A percentile compares a stretch with the other conserved stretches of the same genome.
Evolutionary conservation across 2,329 filamentous ascomycete genomes (phyloP).

Genomic region (Remersonia thermophila): DNA sequence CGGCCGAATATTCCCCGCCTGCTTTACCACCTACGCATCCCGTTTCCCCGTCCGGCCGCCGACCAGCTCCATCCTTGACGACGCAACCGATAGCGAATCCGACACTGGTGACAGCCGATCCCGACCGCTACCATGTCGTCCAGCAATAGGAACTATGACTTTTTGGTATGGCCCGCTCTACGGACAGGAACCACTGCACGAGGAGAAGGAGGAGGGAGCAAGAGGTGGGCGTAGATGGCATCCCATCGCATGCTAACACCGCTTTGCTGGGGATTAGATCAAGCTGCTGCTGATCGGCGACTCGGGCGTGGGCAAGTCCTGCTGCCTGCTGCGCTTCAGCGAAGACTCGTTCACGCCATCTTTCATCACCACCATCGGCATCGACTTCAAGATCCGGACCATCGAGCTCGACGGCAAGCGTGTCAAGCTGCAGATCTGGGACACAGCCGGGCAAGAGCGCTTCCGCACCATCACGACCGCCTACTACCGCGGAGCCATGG

Average conservation of each 20-base stretch:
- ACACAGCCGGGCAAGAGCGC: slow-evolving; percentile 94
- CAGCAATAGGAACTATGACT: slow-evolving; percentile 97
- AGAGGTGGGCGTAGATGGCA: too few species aligned
- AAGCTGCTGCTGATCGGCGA: slow-evolving; percentile 94
- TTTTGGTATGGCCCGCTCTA: slow-evolving; percentile 52
- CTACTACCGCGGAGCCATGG: slow-evolving; percentile 98
- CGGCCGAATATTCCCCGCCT: too few species aligned
- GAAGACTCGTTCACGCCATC: slow-evolving; percentile 96
- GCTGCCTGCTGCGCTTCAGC: slow-evolving; percentile 90
- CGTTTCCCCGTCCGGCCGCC: neutral
- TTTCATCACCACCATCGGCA: slow-evolving; percentile 98
- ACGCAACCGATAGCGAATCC: slow-evolving; percentile 1
- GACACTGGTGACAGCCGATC: slow-evolving; percentile 1
- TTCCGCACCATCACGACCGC: slow-evolving; percentile 98
- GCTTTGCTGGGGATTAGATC: slow-evolving; percentile 46
- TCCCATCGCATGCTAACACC: neutral
- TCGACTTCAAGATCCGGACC: slow-evolving; percentile 99
- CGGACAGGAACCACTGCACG: too few species aligned
- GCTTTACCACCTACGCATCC: neutral
- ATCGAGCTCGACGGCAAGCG: slow-evolving; percentile 98
- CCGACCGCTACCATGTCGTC: slow-evolving; percentile 66
- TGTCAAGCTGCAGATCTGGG: slow-evolving; percentile 99
- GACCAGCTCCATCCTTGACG: neutral
- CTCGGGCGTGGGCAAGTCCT: slow-evolving; percentile 93
- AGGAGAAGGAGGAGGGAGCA: too few species aligned